Evolutionary conservation across 805 yeast genomes (phyloP).

Genomic region (Groenewaldozyma tartarivorans): DNA sequence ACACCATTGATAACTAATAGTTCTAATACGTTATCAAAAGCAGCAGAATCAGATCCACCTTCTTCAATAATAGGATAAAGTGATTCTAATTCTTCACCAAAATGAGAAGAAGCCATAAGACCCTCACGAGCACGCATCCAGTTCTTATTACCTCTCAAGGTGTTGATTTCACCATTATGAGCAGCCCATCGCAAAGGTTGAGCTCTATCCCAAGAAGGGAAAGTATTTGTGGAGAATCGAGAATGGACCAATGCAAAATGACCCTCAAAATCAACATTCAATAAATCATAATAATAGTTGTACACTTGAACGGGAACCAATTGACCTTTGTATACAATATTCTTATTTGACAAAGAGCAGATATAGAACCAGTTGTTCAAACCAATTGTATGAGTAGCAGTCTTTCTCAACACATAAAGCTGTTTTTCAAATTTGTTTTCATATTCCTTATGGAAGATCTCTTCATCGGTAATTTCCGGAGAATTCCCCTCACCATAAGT

Average conservation of each 20-base stretch:
- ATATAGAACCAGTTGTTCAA: slow-evolving; percentile 96
- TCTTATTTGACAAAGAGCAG: slow-evolving; percentile 79
- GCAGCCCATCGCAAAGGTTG: slow-evolving; percentile 97
- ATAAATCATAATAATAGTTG: slow-evolving; percentile 86
- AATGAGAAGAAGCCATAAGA: slow-evolving; percentile 77
- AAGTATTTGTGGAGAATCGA: slow-evolving; percentile 93
- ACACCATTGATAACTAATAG: slow-evolving; percentile 86
- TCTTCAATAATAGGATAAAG: slow-evolving; percentile 94
- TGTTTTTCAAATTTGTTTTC: slow-evolving; percentile 70
- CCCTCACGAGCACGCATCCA: slow-evolving; percentile 99
- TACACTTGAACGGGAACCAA: slow-evolving; percentile 94
- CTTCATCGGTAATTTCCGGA: slow-evolving; percentile 29
- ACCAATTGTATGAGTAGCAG: slow-evolving; percentile 83
- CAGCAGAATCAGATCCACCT: slow-evolving; percentile 98
- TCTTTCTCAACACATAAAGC: slow-evolving; percentile 79
- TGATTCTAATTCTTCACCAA: slow-evolving; percentile 86
- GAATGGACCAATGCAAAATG: slow-evolving; percentile 96
- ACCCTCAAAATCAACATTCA: slow-evolving; percentile 84
- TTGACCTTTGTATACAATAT: slow-evolving; percentile 96
- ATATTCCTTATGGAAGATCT: slow-evolving; percentile 46
- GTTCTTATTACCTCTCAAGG: slow-evolving; percentile 93
- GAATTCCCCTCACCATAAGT: slow-evolving; percentile 33
- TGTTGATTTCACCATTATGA: slow-evolving; percentile 97
- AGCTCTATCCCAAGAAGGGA: slow-evolving; percentile 99
- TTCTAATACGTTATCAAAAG: slow-evolving; percentile 92